phyloP scores from a whole-genome alignment of 1,284 basidiomycete genomes.

The Apiotrichum montevideense region DNA sequence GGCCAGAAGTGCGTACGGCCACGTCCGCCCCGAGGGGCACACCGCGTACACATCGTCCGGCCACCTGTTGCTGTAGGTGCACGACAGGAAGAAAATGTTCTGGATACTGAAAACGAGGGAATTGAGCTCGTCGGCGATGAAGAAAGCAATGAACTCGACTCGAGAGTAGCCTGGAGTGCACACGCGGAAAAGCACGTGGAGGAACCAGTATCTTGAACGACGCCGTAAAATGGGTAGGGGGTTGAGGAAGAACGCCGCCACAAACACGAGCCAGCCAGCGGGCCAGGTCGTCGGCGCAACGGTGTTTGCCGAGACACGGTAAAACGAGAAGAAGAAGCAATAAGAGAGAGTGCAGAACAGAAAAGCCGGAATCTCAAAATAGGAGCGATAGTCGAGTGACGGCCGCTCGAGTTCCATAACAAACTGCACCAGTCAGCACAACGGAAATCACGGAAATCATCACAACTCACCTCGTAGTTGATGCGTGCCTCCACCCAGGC shows the following conservation, averaged over 20 bases:
- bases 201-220: conserved; percentile 70
- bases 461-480: conserved; percentile 56
- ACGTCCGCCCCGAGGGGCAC: conserved; percentile 60
- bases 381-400: conserved; percentile 71
- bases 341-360: conserved; percentile 69
- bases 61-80: conserved; percentile 40
- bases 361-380: conserved; percentile 77
- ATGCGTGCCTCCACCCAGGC: conserved; percentile 72
- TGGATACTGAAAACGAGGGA: conserved; percentile 68
- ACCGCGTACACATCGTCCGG: conserved; percentile 42
- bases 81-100: conserved; percentile 55
- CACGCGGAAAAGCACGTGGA: conserved; percentile 59
- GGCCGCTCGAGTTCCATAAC: conserved; percentile 85
- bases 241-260: conserved; percentile 60
- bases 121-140: conserved; percentile 66
- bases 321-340: conserved; percentile 79
- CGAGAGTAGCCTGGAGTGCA: conserved; percentile 63
- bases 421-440: conserved; percentile 51
- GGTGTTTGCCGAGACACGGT: conserved; percentile 53
- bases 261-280: conserved; percentile 70
- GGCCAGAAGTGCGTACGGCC: conserved; percentile 52
- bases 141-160: conserved; percentile 55
- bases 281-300: conserved; percentile 66
- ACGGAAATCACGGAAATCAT: conserved; percentile 57
- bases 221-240: conserved; percentile 66